Base-by-base conservation (phyloP, 768 basidiomycete species). In the Pluteus cervinus region DNA sequence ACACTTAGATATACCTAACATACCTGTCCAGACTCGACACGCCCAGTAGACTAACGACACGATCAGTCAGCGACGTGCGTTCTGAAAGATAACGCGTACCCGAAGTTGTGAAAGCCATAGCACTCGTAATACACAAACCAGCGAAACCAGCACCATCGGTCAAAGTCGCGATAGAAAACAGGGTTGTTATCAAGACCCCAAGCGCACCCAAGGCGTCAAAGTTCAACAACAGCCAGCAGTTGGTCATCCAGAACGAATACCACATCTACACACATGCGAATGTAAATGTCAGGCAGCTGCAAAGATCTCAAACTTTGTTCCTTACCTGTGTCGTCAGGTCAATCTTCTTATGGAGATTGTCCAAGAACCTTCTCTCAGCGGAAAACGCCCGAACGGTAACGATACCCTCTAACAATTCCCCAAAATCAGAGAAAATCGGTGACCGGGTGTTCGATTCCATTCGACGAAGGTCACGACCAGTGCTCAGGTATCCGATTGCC, bases 381-480 rank as follows among this genome's bases (percentile, higher is more conserved):
- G 85, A 81, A 61, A 94, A 97, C 0, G 92, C 92, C 40, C 92
- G 75, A 28, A 94, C 86, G 4, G 90, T 91, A 14, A 91, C 86
- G 29, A 93, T 86, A 16, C 90, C 90, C 36, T 91, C 86, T 14
- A 94, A 57, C 7, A 92, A 59, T 51, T 90, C 88, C 9, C 76
- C 76, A 45, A 89, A 91, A 39, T 81, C 84, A 6, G 83, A 82
- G 60, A 83, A 88, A 43, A 89, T 88, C 0, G 89, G 86, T 0
- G 84, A 86, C 9, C 87, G 71, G 1, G 84, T 76, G 48, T 88
- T 93, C 1, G 88, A 88, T 55, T 94, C 92, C 80, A 96, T 88
- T 14, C 92, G 73, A 41, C 89, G 74, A 14, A 94, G 62, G 51
- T 92, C 89, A 31, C 90, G 75, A 0, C 87, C 86, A 1, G 86